phyloP scores from a whole-genome alignment of 495 filamentous ascomycete species.

The Podospora pseudopauciseta region DNA sequence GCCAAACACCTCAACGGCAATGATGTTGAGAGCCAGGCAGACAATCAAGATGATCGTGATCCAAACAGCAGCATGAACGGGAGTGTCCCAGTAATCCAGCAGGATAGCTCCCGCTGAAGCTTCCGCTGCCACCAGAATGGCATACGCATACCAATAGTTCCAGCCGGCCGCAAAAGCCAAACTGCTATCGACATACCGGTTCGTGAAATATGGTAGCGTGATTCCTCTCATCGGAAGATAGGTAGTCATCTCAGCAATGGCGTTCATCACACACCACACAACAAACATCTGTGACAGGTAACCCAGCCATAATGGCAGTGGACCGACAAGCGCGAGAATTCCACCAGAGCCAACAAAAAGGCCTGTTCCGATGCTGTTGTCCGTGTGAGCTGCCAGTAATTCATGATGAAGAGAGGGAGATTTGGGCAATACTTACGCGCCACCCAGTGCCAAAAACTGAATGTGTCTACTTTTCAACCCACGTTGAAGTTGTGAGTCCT shows the following conservation, averaged over 20 bases:
- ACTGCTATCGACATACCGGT: constrained; percentile 69
- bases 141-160: constrained; percentile 60
- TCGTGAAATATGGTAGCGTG: constrained; percentile 61
- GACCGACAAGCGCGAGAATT: constrained; percentile 46
- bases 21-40: constrained; percentile 43
- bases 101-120: constrained; percentile 49
- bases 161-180: constrained; percentile 79
- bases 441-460: constrained; percentile 70
- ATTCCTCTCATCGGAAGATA: constrained; percentile 60
- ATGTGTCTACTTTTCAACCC: constrained; percentile 65
- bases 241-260: constrained; percentile 51
- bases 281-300: constrained; percentile 48
- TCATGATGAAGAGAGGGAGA: background rate
- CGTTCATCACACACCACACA: constrained; percentile 47
- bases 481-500: constrained; percentile 45
- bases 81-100: constrained; percentile 53
- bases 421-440: constrained; percentile 36
- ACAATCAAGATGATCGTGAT: constrained; percentile 52
- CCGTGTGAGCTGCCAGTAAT: background rate
- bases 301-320: constrained; percentile 50
- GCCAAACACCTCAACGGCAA: constrained; percentile 54
- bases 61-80: constrained; percentile 55
- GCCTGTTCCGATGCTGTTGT: constrained; percentile 59
- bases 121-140: constrained; percentile 50
- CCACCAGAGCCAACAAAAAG: constrained; percentile 52